Evolutionary conservation across 75 land plant species (phyloP), one percentile per base, ranked within the genome.

Genomic region (Ceratopteris richardii): DNA sequence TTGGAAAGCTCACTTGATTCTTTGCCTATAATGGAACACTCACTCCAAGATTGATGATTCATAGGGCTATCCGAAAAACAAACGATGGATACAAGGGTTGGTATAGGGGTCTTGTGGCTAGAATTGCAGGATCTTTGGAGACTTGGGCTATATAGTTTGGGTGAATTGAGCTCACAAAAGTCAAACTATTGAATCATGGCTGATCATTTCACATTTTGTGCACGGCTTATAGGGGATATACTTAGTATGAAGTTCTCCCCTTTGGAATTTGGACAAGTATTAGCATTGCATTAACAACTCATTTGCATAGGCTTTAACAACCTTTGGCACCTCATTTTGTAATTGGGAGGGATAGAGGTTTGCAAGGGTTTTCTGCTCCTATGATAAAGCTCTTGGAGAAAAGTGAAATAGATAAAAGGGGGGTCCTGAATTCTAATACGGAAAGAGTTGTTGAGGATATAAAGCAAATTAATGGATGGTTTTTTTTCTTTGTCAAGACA

Each of bases 401-500:
- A 56, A 82, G 80, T 68, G 75, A 77, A 11, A 74, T 86, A 69
- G 90, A 71, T 27, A 86, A 86, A 52, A 79, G 80, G 51, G 85
- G 80, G 30, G 76, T 86, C 9, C 67, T 24, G 44, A 76, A 86
- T 66, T 82, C 85, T 12, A 28, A 50, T 23, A 78, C 79, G 56
- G 84, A 86, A 24, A 70, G 71, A 55, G 82, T 86, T 82, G 80
- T 85, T 9, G 89, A 86, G 69, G 90, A 86, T 65, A 71, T 86
- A 44, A 81, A 79, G 88, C 71, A 29, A 66, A 66, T 86, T 66
- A 81, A 85, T 51, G 90, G 90, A 14, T 82, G 85, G 16, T 61
- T 73, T 25, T n/a, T n/a, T 70, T 86, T 41, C 57, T 86, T 14
- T 81, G 77, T 10, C 73, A 82, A 50, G 79, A 79, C 68, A 79